A percentile compares a stretch with the other conserved stretches of the same genome.
Conservation (phyloP, 129 eudicot species). For the Ambrosia artemisiifolia region DNA sequence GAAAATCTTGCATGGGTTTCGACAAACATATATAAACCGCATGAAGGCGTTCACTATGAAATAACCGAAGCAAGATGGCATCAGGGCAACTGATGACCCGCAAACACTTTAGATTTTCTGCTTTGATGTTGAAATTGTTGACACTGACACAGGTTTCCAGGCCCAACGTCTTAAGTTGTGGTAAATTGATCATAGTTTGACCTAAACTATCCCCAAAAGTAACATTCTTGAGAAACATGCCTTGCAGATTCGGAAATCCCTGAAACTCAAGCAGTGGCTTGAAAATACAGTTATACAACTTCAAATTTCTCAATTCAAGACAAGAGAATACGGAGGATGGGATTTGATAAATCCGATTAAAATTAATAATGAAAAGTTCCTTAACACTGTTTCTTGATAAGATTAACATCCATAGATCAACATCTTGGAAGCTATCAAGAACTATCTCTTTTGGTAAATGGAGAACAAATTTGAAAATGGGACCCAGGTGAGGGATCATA, state of each 20-base stretch:
- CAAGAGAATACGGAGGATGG: slow-evolving; percentile 5
- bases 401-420: slow-evolving; percentile 22
- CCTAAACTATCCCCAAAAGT: background rate
- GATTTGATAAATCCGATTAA: background rate
- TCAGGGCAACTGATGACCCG: background rate
- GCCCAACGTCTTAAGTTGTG: background rate
- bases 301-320: slow-evolving; percentile 1
- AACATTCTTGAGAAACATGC: background rate
- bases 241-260: slow-evolving; percentile 18
- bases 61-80: slow-evolving; percentile 14
- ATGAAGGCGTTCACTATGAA: background rate
- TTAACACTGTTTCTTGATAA: slow-evolving; percentile 15
- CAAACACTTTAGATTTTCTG: background rate
- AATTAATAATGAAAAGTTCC: background rate
- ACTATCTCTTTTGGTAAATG: background rate
- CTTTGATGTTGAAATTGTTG: slow-evolving; percentile 8
- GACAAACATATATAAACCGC: background rate
- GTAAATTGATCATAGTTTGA: slow-evolving; percentile 13
- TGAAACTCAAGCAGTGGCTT: slow-evolving; percentile 1
- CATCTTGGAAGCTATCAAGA: slow-evolving; percentile 20
- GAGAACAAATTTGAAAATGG: background rate
- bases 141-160: background rate
- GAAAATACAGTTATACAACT: background rate
- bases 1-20: background rate
- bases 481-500: slow-evolving; percentile 5